phyloP scores from a whole-genome alignment of 140 eudicot species.

The Erigeron philadelphicus region DNA sequence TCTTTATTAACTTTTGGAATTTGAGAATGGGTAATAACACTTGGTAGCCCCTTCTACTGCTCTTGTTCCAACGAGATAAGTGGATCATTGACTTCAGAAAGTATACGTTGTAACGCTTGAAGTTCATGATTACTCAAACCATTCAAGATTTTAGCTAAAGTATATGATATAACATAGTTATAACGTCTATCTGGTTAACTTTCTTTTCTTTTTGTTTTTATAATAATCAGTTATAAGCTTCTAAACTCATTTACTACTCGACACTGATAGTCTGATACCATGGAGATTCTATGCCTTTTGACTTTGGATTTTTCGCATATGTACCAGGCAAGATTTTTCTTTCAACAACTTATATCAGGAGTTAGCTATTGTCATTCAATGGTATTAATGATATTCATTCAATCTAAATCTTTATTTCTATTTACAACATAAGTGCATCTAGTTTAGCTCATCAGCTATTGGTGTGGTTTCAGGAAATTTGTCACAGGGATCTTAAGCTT shows the following conservation, averaged over 20 bases:
- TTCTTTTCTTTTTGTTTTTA: too few relatives aligned
- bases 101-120: too few relatives aligned
- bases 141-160: too few relatives aligned
- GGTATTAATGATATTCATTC: conserved; percentile 42
- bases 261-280: conserved; percentile 3
- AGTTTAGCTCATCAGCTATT: background rate
- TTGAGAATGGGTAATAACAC: too few relatives aligned
- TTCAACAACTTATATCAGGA: conserved; percentile 89
- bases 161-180: background rate
- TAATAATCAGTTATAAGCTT: too few relatives aligned
- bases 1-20: too few relatives aligned
- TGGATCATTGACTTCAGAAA: too few relatives aligned
- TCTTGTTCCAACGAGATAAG: too few relatives aligned
- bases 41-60: too few relatives aligned
- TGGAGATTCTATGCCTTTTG: background rate
- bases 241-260: background rate
- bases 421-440: background rate
- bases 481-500: conserved; percentile 92
- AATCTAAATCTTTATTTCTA: background rate
- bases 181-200: too few relatives aligned
- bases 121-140: too few relatives aligned
- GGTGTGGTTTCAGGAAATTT: conserved; percentile 47
- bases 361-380: conserved; percentile 88
- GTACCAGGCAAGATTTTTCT: conserved; percentile 83
- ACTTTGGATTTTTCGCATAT: background rate